Conservation (phyloP, 2,329 filamentous ascomycete species). For the Cladosporium sp. region DNA sequence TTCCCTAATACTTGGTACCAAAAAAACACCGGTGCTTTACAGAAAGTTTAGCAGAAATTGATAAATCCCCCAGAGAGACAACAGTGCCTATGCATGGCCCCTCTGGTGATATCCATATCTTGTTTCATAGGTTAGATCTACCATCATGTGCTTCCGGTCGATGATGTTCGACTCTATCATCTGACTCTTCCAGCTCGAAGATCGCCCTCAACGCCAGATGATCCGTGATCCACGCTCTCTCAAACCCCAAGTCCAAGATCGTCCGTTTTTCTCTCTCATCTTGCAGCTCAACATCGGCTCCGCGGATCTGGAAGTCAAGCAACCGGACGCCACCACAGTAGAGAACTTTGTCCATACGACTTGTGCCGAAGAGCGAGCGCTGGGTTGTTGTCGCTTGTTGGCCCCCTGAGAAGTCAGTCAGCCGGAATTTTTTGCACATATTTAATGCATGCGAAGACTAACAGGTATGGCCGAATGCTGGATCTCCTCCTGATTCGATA, state of each 20-base stretch:
- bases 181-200: slow-evolving; percentile 14
- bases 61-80: background rate
- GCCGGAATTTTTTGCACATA: slow-evolving; percentile 48
- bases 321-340: slow-evolving; percentile 38
- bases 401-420: slow-evolving; percentile 56
- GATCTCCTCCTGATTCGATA: background rate
- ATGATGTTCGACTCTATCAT: background rate
- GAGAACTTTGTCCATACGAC: slow-evolving; percentile 54
- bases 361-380: slow-evolving; percentile 45
- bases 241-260: slow-evolving; percentile 33
- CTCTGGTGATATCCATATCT: background rate
- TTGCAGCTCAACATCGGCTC: slow-evolving; percentile 42
- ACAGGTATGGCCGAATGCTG: background rate
- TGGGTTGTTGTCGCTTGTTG: slow-evolving; percentile 45
- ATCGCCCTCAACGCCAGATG: slow-evolving; percentile 44
- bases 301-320: slow-evolving; percentile 45
- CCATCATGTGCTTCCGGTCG: background rate
- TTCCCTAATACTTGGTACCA: background rate
- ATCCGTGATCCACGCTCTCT: slow-evolving; percentile 48
- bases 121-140: background rate
- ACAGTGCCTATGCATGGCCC: background rate
- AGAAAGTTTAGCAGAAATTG: background rate
- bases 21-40: background rate
- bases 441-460: background rate
- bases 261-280: slow-evolving; percentile 32